phyloP scores from a whole-genome alignment of 2,329 filamentous ascomycete species.

The Ceratocystis lukuohia region DNA sequence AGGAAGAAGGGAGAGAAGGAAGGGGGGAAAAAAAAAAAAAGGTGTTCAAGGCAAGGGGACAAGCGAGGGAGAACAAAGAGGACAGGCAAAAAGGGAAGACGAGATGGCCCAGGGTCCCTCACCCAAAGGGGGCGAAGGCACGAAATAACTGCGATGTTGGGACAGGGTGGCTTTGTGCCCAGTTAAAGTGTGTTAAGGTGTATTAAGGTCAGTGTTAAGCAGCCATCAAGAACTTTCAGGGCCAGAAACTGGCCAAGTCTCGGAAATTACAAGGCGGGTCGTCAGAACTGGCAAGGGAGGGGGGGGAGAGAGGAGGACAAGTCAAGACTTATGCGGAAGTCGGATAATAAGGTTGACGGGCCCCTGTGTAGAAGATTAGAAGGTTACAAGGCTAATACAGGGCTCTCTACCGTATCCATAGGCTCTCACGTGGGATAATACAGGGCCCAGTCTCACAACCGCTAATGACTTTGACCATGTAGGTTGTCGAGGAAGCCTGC shows the following conservation, averaged over 20 bases:
- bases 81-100: background rate
- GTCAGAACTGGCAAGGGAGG: background rate
- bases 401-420: background rate
- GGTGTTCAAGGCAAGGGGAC: background rate
- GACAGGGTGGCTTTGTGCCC: slow-evolving; percentile 2
- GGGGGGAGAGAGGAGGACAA: background rate
- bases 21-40: background rate
- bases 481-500: background rate
- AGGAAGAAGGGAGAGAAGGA: background rate
- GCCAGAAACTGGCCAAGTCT: background rate
- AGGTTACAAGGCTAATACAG: background rate
- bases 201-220: background rate
- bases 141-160: background rate
- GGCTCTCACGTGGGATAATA: background rate
- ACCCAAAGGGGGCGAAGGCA: background rate
- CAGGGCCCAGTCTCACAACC: background rate
- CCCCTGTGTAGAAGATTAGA: background rate
- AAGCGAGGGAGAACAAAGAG: background rate
- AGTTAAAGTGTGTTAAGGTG: background rate
- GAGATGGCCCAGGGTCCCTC: background rate
- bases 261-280: background rate
- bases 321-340: background rate
- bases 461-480: background rate
- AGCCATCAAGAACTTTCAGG: background rate
- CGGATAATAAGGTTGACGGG: background rate